Evolutionary conservation across 2,329 filamentous ascomycete genomes (phyloP).

Genomic region (Colletotrichum noveboracense): DNA sequence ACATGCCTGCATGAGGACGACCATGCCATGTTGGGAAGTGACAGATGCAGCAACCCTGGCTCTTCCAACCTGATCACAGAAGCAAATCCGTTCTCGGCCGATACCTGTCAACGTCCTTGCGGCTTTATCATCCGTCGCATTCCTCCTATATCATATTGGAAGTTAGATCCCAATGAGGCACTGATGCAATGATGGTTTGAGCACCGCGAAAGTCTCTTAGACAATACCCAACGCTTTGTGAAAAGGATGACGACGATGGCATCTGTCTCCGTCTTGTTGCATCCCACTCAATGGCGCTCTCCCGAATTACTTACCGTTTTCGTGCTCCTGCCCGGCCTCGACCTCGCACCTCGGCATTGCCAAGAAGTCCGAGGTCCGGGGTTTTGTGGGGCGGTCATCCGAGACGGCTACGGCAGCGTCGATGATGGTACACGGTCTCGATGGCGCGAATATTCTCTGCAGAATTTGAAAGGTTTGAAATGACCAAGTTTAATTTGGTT

Average conservation of each 20-base stretch:
- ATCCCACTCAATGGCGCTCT: background rate
- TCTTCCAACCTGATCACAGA: background rate
- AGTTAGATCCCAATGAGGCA: background rate
- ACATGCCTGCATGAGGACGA: background rate
- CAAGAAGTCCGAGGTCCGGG: constrained; percentile 22
- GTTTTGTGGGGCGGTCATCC: background rate
- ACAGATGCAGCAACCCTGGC: background rate
- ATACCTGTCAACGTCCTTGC: background rate
- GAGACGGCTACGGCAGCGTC: background rate
- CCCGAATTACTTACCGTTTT: background rate
- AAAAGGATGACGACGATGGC: background rate
- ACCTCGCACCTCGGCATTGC: constrained; percentile 15
- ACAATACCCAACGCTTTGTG: fast-evolving
- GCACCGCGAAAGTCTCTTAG: no score
- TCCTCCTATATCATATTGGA: background rate
- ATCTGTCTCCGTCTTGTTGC: background rate
- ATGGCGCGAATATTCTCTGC: no score
- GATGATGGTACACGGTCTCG: no score
- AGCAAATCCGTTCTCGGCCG: background rate
- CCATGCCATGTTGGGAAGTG: background rate
- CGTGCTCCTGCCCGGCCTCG: background rate
- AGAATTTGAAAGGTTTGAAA: no score
- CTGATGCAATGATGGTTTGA: no score
- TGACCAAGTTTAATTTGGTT: no score
- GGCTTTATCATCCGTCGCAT: fast-evolving